Conservation (phyloP, 2,329 filamentous ascomycete genomes). For the Grosmannia clavigera region DNA sequence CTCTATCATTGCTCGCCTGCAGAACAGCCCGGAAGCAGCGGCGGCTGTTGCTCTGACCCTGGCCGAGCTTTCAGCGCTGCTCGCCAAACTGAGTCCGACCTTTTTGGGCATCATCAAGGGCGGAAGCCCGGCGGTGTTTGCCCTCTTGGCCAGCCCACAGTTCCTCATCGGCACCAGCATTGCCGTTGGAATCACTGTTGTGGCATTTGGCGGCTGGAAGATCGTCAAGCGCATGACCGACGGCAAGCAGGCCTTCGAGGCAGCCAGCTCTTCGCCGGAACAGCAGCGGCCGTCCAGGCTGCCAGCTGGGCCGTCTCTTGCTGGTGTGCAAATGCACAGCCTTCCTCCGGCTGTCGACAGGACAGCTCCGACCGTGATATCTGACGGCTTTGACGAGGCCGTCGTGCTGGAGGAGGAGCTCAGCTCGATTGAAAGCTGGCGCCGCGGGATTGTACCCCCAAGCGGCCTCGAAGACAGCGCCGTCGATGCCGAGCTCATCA, state of each 20-base stretch:
- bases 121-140: constrained; percentile 75
- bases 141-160: constrained; percentile 76
- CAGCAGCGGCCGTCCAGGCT: neutral
- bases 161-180: constrained; percentile 89
- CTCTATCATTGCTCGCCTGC: constrained; percentile 62
- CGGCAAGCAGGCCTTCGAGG: constrained; percentile 13
- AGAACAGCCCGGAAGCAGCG: constrained; percentile 70
- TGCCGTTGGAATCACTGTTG: constrained; percentile 83
- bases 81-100: constrained; percentile 72
- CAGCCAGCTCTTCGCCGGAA: neutral
- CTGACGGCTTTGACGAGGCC: constrained; percentile 35
- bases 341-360: constrained; percentile 8
- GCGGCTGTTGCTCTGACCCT: constrained; percentile 88
- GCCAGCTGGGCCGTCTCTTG: neutral
- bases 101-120: constrained; percentile 66
- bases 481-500: constrained; percentile 44
- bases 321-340: too few species aligned
- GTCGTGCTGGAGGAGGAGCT: constrained; percentile 45
- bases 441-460: constrained; percentile 37
- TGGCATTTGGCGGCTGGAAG: constrained; percentile 94
- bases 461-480: constrained; percentile 28
- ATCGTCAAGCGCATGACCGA: constrained; percentile 77
- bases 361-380: constrained; percentile 6
- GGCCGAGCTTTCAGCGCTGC: constrained; percentile 75
- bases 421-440: constrained; percentile 46